Evolutionary conservation across 805 yeast genomes (phyloP).

Genomic region (Lachancea kluyveri): DNA sequence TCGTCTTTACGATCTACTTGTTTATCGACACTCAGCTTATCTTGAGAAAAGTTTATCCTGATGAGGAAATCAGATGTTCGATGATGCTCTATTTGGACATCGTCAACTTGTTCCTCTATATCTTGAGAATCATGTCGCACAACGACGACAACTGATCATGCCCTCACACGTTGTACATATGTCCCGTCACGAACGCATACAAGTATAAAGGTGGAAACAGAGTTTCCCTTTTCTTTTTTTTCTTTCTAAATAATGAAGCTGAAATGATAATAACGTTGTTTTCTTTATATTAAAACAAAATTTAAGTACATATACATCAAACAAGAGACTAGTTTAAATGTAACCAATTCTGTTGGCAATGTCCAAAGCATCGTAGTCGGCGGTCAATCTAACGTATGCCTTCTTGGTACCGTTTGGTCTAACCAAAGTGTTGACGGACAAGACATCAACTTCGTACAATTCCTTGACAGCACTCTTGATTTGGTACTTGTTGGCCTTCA

Average conservation of each 20-base stretch:
- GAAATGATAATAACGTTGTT: conserved; percentile 6
- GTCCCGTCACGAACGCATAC: no score
- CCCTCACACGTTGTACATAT: not conserved
- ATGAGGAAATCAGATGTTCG: conserved; percentile 80
- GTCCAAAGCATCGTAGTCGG: conserved; percentile 99
- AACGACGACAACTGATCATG: conserved; percentile 14
- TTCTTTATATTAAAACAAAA: no score
- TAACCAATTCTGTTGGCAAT: conserved; percentile 99
- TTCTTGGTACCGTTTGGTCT: conserved; percentile 99
- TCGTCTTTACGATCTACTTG: conserved; percentile 64
- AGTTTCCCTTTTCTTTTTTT: no score
- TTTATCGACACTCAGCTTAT: conserved; percentile 78
- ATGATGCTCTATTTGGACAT: conserved; percentile 76
- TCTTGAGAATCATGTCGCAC: conserved; percentile 55
- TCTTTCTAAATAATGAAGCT: no score
- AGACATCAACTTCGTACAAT: conserved; percentile 93
- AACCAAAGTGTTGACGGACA: conserved; percentile 90
- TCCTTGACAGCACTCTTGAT: conserved; percentile 98
- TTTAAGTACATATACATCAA: conserved; percentile 11
- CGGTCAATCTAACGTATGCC: conserved; percentile 98
- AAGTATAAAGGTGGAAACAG: no score
- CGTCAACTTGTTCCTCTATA: conserved; percentile 70
- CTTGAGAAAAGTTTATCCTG: conserved; percentile 68
- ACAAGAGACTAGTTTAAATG: conserved; percentile 52
- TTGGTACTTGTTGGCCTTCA: conserved; percentile 97